Evolutionary conservation across 2,329 filamentous ascomycete species (phyloP).

Genomic region (Ophiostoma sp.): DNA sequence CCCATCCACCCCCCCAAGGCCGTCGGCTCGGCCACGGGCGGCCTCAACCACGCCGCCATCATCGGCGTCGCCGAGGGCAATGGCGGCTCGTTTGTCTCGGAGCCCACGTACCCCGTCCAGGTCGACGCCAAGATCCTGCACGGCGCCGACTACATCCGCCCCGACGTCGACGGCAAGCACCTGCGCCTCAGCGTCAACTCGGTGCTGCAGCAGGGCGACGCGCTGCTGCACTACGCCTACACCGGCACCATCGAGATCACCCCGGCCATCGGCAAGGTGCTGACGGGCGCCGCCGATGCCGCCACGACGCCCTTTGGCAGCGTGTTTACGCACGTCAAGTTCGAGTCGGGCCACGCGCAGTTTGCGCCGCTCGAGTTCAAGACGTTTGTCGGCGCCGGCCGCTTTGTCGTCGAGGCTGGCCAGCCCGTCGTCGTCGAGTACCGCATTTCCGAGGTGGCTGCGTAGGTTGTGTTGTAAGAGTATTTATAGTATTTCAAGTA

Average conservation of each 20-base stretch:
- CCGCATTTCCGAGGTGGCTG: conserved; percentile 41
- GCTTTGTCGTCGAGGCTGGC: conserved; percentile 40
- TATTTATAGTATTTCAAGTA: not conserved
- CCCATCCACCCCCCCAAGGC: conserved; percentile 30
- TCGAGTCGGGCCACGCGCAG: conserved; percentile 36
- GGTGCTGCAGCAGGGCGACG: conserved; percentile 35
- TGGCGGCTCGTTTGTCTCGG: conserved; percentile 35
- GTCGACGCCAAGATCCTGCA: conserved; percentile 38
- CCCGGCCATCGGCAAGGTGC: conserved; percentile 33
- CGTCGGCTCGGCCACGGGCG: conserved; percentile 33
- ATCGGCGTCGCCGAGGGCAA: conserved; percentile 25
- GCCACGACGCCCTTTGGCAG: conserved; percentile 39
- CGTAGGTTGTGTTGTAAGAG: not conserved
- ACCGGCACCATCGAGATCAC: conserved; percentile 36
- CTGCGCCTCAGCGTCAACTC: conserved; percentile 40
- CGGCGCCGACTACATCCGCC: conserved; percentile 41
- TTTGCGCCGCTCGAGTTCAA: conserved; percentile 38
- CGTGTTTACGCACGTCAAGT: conserved; percentile 36
- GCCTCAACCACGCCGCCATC: conserved; percentile 34
- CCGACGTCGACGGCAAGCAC: conserved; percentile 35
- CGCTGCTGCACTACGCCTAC: conserved; percentile 37
- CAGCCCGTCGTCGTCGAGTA: conserved; percentile 41
- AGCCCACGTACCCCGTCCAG: conserved; percentile 37
- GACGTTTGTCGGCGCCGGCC: conserved; percentile 39
- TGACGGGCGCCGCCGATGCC: conserved; percentile 35